Base-by-base conservation (phyloP, 1,284 basidiomycete genomes). In the Anthracocystis panici-leucophaei region DNA sequence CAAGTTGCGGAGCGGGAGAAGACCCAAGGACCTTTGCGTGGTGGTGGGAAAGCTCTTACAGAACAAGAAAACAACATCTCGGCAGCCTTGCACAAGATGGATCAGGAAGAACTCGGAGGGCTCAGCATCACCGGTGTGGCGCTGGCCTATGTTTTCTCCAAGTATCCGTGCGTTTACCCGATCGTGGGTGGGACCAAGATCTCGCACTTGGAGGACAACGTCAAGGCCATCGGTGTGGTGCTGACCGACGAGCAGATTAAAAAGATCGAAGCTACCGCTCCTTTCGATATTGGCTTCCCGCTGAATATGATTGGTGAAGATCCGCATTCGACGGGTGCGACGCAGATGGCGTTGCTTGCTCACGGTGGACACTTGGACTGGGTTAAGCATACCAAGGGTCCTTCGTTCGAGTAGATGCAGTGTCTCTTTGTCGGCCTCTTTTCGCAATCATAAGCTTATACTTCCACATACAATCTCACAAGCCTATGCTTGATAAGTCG, bases 241-340 rank as follows among this genome's bases (percentile, higher is more conserved):
- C 50, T 81, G n/a, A 72, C 57, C 29, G 49, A 64, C 14, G 79
- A 78, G 33, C 76, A 81, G 65, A 60, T 78, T 31, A 71, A 78
- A 45, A 74, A 78, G 62, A 78, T 81, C 35, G 65, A 78, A 21
- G 67, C 59, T 16, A 46, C 50, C 1, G 46, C 59, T n/a, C 67
- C 62, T 2, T 82, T 84, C 70, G 70, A 84, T 3, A 40, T 64
- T n/a, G 81, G 80, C 10, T 84, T 84, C 78, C 82, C 82, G 5
- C 41, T 68, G 29, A 65, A 33, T 53, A 65, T 80, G 53, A 63
- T 75, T 42, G 31, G 58, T 6, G 3, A 31, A 16, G 67, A 72
- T 25, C 65, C 78, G 12, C 72, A 75, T 35, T 20, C 65, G 23
- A 57, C 59, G 3, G 75, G 75, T 7, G 27, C 59, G 61, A 69